Base-by-base conservation (phyloP, 1,284 basidiomycete species). In the Agaricales sp. region DNA sequence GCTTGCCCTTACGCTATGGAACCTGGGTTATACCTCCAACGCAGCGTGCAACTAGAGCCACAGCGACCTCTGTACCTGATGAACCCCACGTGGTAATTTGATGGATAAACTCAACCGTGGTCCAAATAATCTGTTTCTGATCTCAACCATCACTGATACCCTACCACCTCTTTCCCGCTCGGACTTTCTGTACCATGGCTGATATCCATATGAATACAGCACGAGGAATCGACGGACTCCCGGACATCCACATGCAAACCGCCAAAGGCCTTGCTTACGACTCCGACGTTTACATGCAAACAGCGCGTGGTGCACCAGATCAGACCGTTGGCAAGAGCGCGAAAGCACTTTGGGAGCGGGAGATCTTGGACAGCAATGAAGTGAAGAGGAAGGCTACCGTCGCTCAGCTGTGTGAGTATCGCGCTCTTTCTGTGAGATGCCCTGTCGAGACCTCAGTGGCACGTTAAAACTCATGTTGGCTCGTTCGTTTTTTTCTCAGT, bases 361-460 rank as follows among this genome's bases (percentile, higher is more conserved):
- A 91, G 58, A 69, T 94, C 26, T 61, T 95, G 43, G 82, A 87
- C 24, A 90, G 80, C 53, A 64, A 82, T 13, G 94, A 97, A 63
- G 85, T 96, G 50, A 89, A 81, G 63, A 78, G 93, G 49, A 96
- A 96, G 65, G 87, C 93, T 2, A 96, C 93, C 3, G 91, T 97
- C 11, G 92, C 92, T 20, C 94, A 97, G 61, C 79, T 97, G 43
- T 97, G 92, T 94, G 61, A 61, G 83, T 71, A 19, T 47, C 38
- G 8, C 16, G 46, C 43, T 44, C 26, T 21, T 51, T 35, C 49
- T 23, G 19, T 47, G 23, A 35, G 8, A 35, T n/a, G 11, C 8
- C n/a, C n/a, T n/a, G n/a, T n/a, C n/a, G n/a, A n/a, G n/a, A n/a
- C 26, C 14, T 6, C 26, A 6, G 26, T 30, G 26, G 26, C 26